phyloP scores from a whole-genome alignment of 257 asterid genomes.

The Solanum etuberosum region DNA sequence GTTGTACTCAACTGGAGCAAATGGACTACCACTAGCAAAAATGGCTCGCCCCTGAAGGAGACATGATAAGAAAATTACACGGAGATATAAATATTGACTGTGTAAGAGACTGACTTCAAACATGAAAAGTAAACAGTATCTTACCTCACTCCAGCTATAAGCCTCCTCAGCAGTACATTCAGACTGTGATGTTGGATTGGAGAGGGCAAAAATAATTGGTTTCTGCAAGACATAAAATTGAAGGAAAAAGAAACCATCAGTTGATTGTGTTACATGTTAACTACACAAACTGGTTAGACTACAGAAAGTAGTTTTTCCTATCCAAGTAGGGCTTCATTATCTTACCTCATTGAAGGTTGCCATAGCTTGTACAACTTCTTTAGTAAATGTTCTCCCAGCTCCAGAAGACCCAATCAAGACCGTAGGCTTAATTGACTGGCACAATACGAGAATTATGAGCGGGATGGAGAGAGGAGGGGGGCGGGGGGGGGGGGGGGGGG shows the following conservation, averaged over 20 bases:
- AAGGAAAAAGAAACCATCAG: background rate
- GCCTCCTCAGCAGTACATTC: constrained; percentile 95
- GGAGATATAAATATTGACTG: background rate
- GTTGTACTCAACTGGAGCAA: constrained; percentile 47
- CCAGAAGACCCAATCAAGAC: constrained; percentile 90
- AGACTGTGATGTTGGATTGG: constrained; percentile 93
- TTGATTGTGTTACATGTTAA: background rate
- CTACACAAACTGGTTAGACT: background rate
- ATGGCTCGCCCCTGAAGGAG: constrained; percentile 54
- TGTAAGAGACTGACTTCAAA: background rate
- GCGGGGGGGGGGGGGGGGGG: background rate
- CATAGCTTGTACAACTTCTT: constrained; percentile 77
- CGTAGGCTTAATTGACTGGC: constrained; percentile 76
- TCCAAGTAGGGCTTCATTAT: background rate
- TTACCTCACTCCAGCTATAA: constrained; percentile 79
- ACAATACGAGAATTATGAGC: constrained; percentile 5
- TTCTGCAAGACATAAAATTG: constrained; percentile 34
- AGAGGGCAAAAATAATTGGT: constrained; percentile 79
- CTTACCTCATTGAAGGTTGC: constrained; percentile 59
- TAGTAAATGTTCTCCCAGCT: constrained; percentile 82
- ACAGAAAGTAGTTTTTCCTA: background rate
- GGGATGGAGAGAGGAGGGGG: background rate
- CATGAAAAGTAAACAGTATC: background rate
- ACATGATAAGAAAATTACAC: background rate
- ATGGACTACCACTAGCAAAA: constrained; percentile 83